Conservation (phyloP, 352 stramenopile species). For the Phytophthora ohioensis region DNA sequence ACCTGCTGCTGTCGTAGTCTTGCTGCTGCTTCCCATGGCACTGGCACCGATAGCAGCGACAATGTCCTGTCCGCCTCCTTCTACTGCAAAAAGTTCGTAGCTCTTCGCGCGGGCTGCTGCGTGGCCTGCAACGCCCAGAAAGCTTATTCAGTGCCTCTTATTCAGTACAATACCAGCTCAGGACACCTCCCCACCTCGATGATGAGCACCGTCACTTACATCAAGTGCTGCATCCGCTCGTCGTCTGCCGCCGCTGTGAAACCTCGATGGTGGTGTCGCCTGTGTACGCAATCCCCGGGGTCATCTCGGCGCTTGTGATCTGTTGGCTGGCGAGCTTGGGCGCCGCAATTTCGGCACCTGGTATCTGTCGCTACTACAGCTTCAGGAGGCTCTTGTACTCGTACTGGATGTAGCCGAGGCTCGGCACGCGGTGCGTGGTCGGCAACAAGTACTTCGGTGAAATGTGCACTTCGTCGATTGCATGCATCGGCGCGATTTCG, state of each 20-base stretch:
- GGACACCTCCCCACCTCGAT: conserved; percentile 63
- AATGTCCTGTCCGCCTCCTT: no score
- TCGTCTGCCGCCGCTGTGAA: conserved; percentile 41
- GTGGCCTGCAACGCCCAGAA: no score
- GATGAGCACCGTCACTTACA: conserved; percentile 74
- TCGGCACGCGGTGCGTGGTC: conserved; percentile 77
- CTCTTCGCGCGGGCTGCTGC: no score
- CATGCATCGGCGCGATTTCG: conserved; percentile 55
- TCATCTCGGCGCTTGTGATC: conserved; percentile 46
- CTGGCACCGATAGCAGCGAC: no score
- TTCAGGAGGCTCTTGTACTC: conserved; percentile 60
- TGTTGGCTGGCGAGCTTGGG: conserved; percentile 51
- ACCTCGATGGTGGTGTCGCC: conserved; percentile 78
- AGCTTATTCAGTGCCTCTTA: neutral
- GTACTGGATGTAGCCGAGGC: conserved; percentile 78
- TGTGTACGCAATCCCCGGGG: conserved; percentile 82
- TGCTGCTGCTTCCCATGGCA: no score
- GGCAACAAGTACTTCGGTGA: conserved; percentile 37
- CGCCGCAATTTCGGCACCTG: conserved; percentile 1
- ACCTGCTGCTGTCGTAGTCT: no score
- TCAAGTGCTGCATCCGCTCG: conserved; percentile 50
- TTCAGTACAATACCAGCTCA: conserved; percentile 13
- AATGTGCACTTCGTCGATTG: conserved; percentile 56
- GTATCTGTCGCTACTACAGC: conserved; percentile 50
- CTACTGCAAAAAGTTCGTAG: no score